These are phyloP conservation scores for Cytidiella melzeri DNA, from an alignment of 768 basidiomycete genomes.

Conservation along the genomic window DNA sequence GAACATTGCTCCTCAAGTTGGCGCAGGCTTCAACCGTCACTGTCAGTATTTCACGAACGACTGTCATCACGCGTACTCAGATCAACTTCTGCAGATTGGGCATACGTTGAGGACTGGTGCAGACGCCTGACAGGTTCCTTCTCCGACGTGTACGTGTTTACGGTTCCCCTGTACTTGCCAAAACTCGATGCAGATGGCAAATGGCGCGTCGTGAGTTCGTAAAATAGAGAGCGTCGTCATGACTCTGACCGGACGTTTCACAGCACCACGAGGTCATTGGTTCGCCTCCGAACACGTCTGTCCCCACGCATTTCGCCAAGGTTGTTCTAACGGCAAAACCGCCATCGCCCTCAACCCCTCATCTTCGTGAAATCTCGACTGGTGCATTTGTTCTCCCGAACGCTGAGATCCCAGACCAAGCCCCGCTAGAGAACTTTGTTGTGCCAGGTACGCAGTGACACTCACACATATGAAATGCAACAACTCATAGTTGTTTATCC, in stretches of 20 bases:
- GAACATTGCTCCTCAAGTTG: slow-evolving; percentile 98
- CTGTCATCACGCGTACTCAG: neutral
- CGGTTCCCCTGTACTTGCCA: slow-evolving; percentile 94
- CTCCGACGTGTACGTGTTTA: slow-evolving; percentile 95
- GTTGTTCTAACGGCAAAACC: slow-evolving; percentile 80
- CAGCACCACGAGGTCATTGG: slow-evolving; percentile 96
- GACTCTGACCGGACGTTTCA: slow-evolving; percentile 2
- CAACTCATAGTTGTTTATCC: slow-evolving; percentile 2
- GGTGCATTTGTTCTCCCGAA: slow-evolving; percentile 98
- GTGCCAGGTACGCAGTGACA: slow-evolving; percentile 66
- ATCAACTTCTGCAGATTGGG: slow-evolving; percentile 67
- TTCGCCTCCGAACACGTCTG: slow-evolving; percentile 79
- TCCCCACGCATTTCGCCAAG: slow-evolving; percentile 98
- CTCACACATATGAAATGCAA: neutral
- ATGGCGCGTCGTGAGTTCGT: slow-evolving; percentile 85
- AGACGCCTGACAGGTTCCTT: slow-evolving; percentile 81
- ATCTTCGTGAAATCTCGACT: slow-evolving; percentile 69
- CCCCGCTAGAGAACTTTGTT: slow-evolving; percentile 73
- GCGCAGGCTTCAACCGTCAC: slow-evolving; percentile 94
- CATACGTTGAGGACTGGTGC: slow-evolving; percentile 95
- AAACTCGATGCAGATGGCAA: slow-evolving; percentile 82
- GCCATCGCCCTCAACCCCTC: slow-evolving; percentile 63
- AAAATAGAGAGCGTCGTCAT: neutral
- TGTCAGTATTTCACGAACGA: slow-evolving; percentile 45
- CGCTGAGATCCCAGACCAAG: slow-evolving; percentile 81